Evolutionary conservation across 192 early-diverging fungal genomes (phyloP), one percentile per base, ranked within the genome.

Genomic region (Podila epicladia): DNA sequence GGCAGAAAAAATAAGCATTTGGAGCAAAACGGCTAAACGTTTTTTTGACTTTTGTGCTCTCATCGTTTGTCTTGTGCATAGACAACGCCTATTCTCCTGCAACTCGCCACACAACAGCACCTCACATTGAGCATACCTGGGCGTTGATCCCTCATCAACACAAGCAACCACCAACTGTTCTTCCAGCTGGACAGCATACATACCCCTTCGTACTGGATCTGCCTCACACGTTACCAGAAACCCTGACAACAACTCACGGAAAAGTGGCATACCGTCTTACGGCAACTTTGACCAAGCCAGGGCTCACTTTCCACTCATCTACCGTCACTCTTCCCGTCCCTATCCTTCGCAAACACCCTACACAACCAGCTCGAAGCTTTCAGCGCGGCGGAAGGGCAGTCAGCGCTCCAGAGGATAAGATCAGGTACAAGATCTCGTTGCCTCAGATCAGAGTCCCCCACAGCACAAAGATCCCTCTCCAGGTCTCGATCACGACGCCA

Each of bases 201-300:
- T 85, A 64, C 62, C 71, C 84, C 9, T 85, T 85, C 69, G 63
- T 65, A 37, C 50, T 85, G 13, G 72, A 74, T 15, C 48, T 85
- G 13, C 79, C 84, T 0, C 73, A 71, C 31, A 82, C 59, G 0
- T 55, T 85, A 22, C 74, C 79, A 17, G 79, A 85, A 33, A 57
- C 71, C 4, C 37, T 85, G 26, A 33, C 67, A 20, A 58, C 59
- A 32, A 19, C 62, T 4, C 69, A 71, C 45, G 78, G 78, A 33
- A 70, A 65, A 19, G 69, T 84, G 22, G 1, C n/a, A 1, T 73
- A 73, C 22, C 57, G 62, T n/a, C 37, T 82, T 26, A 51, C 50
- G 5, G 83, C 83, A 20, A 74, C 57, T 13, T 37, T 79, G 50
- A 79, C 65, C 31, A 67, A 59, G 58, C 59, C 76, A 13, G 76